A percentile compares a stretch with the other conserved stretches of the same genome.
Conservation (phyloP, 768 basidiomycete species). For the Amylocystis lapponica region DNA sequence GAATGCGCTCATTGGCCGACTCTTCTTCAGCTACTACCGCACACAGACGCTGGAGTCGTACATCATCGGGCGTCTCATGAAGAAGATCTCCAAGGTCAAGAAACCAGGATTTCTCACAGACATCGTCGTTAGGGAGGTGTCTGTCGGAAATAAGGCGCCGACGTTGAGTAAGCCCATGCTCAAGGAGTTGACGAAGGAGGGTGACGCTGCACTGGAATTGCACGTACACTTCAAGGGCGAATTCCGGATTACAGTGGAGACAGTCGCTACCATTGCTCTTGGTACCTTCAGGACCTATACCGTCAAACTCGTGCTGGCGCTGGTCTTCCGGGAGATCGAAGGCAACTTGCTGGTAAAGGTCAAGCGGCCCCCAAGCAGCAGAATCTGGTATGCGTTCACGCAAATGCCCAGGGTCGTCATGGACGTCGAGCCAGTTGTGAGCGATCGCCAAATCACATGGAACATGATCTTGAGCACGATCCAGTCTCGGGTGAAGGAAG, state of each 20-base stretch:
- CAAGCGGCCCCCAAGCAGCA: slow-evolving; percentile 92
- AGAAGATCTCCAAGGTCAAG: slow-evolving; percentile 89
- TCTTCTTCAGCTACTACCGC: slow-evolving; percentile 89
- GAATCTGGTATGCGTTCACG: slow-evolving; percentile 96
- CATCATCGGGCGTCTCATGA: slow-evolving; percentile 86
- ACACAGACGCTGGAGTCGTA: slow-evolving; percentile 77
- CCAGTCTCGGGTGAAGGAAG: slow-evolving; percentile 82
- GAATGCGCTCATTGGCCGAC: slow-evolving; percentile 86
- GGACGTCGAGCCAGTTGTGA: slow-evolving; percentile 90
- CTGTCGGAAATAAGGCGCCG: slow-evolving; percentile 78
- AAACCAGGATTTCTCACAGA: slow-evolving; percentile 82
- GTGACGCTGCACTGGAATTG: slow-evolving; percentile 86
- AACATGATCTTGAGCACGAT: slow-evolving; percentile 86
- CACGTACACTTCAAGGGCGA: slow-evolving; percentile 83
- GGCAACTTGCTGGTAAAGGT: slow-evolving; percentile 87
- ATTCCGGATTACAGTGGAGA: slow-evolving; percentile 83
- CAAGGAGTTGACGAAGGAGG: slow-evolving; percentile 92
- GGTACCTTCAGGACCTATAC: slow-evolving; percentile 85
- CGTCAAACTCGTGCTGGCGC: slow-evolving; percentile 86
- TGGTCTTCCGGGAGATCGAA: slow-evolving; percentile 82
- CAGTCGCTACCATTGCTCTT: slow-evolving; percentile 81
- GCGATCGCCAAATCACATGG: slow-evolving; percentile 92
- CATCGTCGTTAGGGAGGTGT: slow-evolving; percentile 82
- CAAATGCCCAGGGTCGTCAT: slow-evolving; percentile 82
- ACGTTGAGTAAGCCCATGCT: slow-evolving; percentile 96